Evolutionary conservation across 2,329 filamentous ascomycete species (phyloP).

Genomic region (Stemphylium beticola): DNA sequence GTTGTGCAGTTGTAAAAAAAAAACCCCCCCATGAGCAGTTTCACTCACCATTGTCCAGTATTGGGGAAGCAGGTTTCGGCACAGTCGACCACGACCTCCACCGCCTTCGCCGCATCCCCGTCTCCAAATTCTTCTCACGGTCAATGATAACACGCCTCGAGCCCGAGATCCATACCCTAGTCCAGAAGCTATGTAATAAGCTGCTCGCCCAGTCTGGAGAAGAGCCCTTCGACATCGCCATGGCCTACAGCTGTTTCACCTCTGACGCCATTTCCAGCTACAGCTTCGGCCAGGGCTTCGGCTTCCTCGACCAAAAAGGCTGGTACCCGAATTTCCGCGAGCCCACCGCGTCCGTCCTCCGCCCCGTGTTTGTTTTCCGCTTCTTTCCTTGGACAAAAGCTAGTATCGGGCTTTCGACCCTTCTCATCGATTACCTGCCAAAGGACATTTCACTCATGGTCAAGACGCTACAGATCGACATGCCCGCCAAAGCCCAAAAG

Average conservation of each 20-base stretch:
- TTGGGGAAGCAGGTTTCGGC: slow-evolving; percentile 31
- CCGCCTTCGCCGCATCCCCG: slow-evolving; percentile 35
- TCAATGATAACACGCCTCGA: slow-evolving; percentile 33
- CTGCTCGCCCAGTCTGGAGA: slow-evolving; percentile 27
- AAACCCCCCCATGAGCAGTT: neutral
- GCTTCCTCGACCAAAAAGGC: slow-evolving; percentile 31
- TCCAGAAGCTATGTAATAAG: slow-evolving; percentile 35
- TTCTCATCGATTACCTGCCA: slow-evolving; percentile 28
- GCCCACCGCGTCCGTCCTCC: slow-evolving; percentile 22
- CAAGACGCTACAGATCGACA: slow-evolving; percentile 34
- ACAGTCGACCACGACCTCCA: slow-evolving; percentile 41
- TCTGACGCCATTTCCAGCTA: slow-evolving; percentile 32
- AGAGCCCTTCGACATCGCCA: slow-evolving; percentile 29
- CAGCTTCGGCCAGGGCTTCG: slow-evolving; percentile 33
- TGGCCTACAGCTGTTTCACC: slow-evolving; percentile 38
- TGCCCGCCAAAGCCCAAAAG: slow-evolving; percentile 29
- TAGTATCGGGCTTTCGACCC: slow-evolving; percentile 24
- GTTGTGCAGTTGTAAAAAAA: neutral
- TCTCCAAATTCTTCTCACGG: slow-evolving; percentile 48
- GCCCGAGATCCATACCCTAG: slow-evolving; percentile 26
- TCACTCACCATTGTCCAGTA: slow-evolving; percentile 7
- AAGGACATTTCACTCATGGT: slow-evolving; percentile 27
- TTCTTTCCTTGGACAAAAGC: slow-evolving; percentile 33
- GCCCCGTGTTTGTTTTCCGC: slow-evolving; percentile 33
- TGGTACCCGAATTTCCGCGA: slow-evolving; percentile 38